phyloP scores from a whole-genome alignment of 1,284 basidiomycete species.

The Sanghuangporus weigelae region DNA sequence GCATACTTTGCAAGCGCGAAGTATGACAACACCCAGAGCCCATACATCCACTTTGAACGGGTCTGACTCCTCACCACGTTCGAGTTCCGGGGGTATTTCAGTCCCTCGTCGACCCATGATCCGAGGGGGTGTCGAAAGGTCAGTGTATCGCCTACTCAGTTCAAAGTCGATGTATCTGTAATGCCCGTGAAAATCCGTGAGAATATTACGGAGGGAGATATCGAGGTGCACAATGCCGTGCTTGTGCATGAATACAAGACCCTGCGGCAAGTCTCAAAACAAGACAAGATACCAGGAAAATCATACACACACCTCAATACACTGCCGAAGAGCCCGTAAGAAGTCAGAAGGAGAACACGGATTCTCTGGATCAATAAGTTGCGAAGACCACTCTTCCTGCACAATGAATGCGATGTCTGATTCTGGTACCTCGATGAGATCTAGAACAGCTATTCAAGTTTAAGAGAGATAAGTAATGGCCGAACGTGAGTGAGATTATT shows the following conservation, averaged over 20 bases:
- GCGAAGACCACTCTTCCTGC: constrained; percentile 74
- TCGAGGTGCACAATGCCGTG: constrained; percentile 64
- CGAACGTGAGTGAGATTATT: neutral
- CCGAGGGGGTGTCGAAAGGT: constrained; percentile 24
- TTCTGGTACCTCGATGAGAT: constrained; percentile 48
- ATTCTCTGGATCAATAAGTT: constrained; percentile 41
- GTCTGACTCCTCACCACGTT: constrained; percentile 42
- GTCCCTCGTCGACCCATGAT: constrained; percentile 46
- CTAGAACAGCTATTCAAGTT: constrained; percentile 49
- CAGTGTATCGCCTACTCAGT: constrained; percentile 37
- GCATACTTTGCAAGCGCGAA: constrained; percentile 56
- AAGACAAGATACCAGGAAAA: neutral
- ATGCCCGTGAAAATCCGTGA: constrained; percentile 55
- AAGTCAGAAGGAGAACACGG: constrained; percentile 50
- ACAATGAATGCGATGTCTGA: constrained; percentile 61
- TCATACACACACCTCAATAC: constrained; percentile 44
- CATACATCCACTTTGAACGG: constrained; percentile 70
- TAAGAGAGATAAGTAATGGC: neutral
- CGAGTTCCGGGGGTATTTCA: constrained; percentile 67
- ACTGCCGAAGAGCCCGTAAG: constrained; percentile 53
- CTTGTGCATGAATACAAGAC: constrained; percentile 62
- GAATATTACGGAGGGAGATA: constrained; percentile 60
- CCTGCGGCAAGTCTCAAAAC: constrained; percentile 34
- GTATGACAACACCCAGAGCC: constrained; percentile 58
- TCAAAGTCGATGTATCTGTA: constrained; percentile 74